These are phyloP conservation scores for Luffa acutangula DNA, from an alignment of 306 rosid species.

Conservation along the genomic window DNA sequence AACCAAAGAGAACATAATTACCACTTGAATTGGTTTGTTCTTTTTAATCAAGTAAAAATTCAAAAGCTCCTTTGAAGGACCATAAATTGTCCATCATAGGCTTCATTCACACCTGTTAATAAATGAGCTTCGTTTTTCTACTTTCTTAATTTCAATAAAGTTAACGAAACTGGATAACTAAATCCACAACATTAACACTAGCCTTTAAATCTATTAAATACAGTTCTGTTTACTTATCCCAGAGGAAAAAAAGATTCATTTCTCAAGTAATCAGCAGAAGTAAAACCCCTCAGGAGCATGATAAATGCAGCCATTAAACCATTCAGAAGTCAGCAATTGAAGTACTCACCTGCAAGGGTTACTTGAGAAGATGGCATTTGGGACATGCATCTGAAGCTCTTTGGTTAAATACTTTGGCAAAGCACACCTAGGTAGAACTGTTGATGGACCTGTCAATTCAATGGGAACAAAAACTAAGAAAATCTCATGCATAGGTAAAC, in stretches of 20 bases:
- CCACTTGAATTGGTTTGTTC: background rate
- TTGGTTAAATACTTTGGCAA: slow-evolving; percentile 73
- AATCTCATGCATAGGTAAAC: background rate
- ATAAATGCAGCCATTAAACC: background rate
- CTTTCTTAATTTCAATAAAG: background rate
- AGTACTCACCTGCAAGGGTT: slow-evolving; percentile 80
- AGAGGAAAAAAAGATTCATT: background rate
- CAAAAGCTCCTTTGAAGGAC: background rate
- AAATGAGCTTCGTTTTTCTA: background rate
- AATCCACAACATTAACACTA: background rate
- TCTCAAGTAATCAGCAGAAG: background rate
- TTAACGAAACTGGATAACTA: background rate
- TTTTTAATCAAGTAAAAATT: background rate
- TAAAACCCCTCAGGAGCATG: background rate
- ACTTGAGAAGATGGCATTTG: slow-evolving; percentile 79
- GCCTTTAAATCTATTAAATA: background rate
- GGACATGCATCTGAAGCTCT: slow-evolving; percentile 66
- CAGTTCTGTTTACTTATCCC: background rate
- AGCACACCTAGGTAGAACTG: slow-evolving; percentile 64
- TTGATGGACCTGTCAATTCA: slow-evolving; percentile 55
- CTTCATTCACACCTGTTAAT: background rate
- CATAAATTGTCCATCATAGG: background rate
- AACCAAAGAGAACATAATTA: background rate
- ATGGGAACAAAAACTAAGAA: background rate
- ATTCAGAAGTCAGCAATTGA: slow-evolving; percentile 6